A percentile compares a stretch with the other conserved stretches of the same genome.
phyloP scores from a whole-genome alignment of 1,139 yeast genomes.

The Pichia sp. region DNA sequence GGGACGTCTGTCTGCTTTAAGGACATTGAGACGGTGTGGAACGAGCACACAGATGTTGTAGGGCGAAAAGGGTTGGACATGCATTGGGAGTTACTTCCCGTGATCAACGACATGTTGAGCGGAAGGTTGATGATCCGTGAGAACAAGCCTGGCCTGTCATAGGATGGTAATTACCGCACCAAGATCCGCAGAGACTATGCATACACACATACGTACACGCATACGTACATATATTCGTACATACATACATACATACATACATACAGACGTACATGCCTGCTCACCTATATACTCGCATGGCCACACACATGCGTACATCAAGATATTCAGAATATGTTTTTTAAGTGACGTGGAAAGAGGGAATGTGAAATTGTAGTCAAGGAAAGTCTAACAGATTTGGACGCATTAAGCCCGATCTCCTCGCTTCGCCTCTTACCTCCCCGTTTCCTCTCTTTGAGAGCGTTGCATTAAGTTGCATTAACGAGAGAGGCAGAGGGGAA shows the following conservation, averaged over 20 bases:
- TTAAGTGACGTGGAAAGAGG: background rate
- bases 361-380: background rate
- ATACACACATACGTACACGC: background rate
- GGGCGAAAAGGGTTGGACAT: slow-evolving; percentile 63
- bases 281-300: too few relatives aligned
- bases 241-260: background rate
- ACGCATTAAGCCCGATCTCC: background rate
- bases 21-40: slow-evolving; percentile 51
- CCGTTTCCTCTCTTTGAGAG: too few relatives aligned
- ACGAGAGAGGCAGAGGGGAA: too few relatives aligned
- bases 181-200: background rate
- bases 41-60: slow-evolving; percentile 52
- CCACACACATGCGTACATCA: background rate
- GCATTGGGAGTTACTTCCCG: slow-evolving; percentile 63
- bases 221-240: background rate
- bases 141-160: slow-evolving; percentile 18
- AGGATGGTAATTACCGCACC: background rate
- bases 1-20: slow-evolving; percentile 60
- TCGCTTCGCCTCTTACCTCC: too few relatives aligned
- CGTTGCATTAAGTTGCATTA: too few relatives aligned
- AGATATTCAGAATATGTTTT: background rate
- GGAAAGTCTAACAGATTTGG: background rate
- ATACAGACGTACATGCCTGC: background rate
- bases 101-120: slow-evolving; percentile 62
- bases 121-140: slow-evolving; percentile 55